Base-by-base conservation (phyloP, 352 stramenopile species). In the Phytophthora hybrid region DNA sequence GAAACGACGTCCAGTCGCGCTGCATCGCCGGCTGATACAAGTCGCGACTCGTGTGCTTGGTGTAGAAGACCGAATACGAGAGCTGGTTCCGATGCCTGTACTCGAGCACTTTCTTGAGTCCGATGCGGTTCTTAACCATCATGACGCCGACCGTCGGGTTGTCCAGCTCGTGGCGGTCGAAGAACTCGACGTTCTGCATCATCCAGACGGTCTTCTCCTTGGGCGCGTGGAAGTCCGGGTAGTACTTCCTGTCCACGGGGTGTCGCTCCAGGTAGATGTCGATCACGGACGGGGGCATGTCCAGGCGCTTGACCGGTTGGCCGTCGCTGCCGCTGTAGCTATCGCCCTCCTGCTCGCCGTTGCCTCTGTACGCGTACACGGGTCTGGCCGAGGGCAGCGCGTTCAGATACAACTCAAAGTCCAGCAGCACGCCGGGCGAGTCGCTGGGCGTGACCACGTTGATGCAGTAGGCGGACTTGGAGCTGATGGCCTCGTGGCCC, bases 111-210 rank as follows among this genome's bases (percentile, higher is more conserved):
- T 95, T 95, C 59, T 93, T 91, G 11, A 95, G 76, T 0, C 86
- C 84, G 49, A 95, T 90, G 41, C 86, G 83, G 52, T 93, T 95
- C 69, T 95, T 95, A 34, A 92, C 87, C 55, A 95, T 85, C 77
- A 95, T 90, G n/a, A 95, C 86, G 21, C 88, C 88, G 7, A 95
- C 83, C 19, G 77, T 83, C 8, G 88, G 88, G 54, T 91, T 82
- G 16, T 75, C 66, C 39, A 95, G 73, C 60, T 95, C 88, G 63
- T 95, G 88, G 52, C 87, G 82, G 56, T 95, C 88, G 47, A 95
- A 95, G 64, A 93, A 93, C 68, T 95, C 86, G 60, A 89, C 83
- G 71, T 95, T 93, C 67, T 93, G 85, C 87, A 95, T 92, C 84
- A 95, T 91, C 88, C 88, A 95, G 60, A 95, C 91, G 21, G 82